Base-by-base conservation (phyloP, 106 monocot species). In the Triglochin maritima region DNA sequence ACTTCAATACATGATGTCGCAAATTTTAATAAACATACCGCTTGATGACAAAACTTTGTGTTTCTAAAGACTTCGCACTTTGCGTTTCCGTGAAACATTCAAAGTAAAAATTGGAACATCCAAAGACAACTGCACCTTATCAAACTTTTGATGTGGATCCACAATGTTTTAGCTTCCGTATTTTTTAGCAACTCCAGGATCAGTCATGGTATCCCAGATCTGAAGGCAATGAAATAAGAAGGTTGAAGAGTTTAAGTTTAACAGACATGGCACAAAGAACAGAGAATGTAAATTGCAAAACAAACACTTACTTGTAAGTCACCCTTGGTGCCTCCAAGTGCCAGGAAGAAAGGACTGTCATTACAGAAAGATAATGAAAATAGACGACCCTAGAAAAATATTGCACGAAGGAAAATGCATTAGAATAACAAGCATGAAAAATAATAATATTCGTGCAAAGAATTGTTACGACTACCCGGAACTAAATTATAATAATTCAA, bases 291-390 rank as follows among this genome's bases (percentile, higher is more conserved):
- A 29, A 52, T 8, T 15, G 8, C 7, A 11, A 56, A n/a, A 46
- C 5, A 45, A 45, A 66, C 16, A 49, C 75, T 62, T 44, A 70
- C 76, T 50, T 69, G 60, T 14, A 76, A 49, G 48, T 76, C 70
- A 14, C 76, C 76, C 56, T 76, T 76, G 53, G 76, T 51, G 49
- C 76, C 76, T 69, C 76, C 76, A 10, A 69, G 55, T 46, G 76
- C 76, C 11, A 76, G 49, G 52, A 61, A 62, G 68, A 70, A 76
- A 12, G 76, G 76, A 47, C 48, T 68, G 53, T 70, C 69, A 7
- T 70, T 56, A 2, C 52, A 76, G 62, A 76, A 76, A 43, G 69
- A 6, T 4, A 76, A 4, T 41, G 76, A 76, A 53, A 76, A 76
- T 3, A 76, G 42, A 56, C 63, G 62, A 49, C 76, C 76, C 76